Evolutionary conservation across 1,284 basidiomycete species (phyloP).

Genomic region (Ceratobasidium sp.): DNA sequence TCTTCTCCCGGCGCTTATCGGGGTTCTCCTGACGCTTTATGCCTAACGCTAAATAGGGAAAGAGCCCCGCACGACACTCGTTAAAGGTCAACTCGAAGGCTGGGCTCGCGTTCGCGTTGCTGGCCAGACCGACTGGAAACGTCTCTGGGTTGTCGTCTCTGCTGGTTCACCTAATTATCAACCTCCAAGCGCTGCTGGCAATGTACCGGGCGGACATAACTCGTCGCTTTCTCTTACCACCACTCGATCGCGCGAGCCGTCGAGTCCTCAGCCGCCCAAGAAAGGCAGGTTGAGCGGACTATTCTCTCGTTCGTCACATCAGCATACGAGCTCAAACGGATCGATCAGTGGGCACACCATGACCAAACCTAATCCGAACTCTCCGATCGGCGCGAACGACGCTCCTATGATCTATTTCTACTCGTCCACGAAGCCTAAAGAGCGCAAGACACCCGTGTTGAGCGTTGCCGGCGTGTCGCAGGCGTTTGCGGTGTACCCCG

Average conservation of each 20-base stretch:
- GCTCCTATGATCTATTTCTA: conserved; percentile 70
- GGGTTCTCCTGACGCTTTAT: conserved; percentile 12
- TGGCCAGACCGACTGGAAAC: conserved; percentile 98
- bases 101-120: conserved; percentile 94
- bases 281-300: conserved; percentile 43
- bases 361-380: conserved; percentile 9
- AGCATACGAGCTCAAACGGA: conserved; percentile 19
- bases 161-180: conserved; percentile 53
- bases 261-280: conserved; percentile 15
- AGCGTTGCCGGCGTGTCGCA: conserved; percentile 65
- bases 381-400: neutral
- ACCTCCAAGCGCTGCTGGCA: conserved; percentile 20
- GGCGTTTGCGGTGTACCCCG: conserved; percentile 92
- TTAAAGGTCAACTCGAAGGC: conserved; percentile 87
- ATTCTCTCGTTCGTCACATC: conserved; percentile 22
- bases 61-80: conserved; percentile 74
- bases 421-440: conserved; percentile 72
- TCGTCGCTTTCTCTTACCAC: conserved; percentile 48
- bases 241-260: conserved; percentile 1
- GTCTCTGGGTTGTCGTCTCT: conserved; percentile 85
- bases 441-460: conserved; percentile 75
- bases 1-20: conserved; percentile 10
- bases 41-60: conserved; percentile 63
- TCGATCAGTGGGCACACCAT: conserved; percentile 9
- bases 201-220: conserved; percentile 51